A percentile compares a stretch with the other conserved stretches of the same genome.
Conservation (phyloP, 2,329 filamentous ascomycete genomes). For the Chrysoporthe cubensis region DNA sequence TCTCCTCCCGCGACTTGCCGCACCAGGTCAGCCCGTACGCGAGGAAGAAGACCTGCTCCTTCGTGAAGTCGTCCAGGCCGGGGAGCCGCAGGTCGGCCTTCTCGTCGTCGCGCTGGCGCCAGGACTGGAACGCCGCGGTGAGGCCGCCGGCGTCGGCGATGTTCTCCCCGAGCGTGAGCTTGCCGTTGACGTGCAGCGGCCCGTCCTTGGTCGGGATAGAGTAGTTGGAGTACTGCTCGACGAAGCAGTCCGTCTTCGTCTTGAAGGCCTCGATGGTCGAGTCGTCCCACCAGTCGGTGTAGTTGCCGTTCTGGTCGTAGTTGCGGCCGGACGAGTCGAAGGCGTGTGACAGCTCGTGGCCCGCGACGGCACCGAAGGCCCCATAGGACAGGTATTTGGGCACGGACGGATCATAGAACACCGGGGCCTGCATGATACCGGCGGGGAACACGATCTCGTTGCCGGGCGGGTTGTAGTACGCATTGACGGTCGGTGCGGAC, state of each 20-base stretch:
- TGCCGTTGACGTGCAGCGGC: constrained; percentile 64
- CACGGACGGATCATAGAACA: constrained; percentile 62
- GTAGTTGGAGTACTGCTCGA: constrained; percentile 68
- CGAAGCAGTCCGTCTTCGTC: constrained; percentile 65
- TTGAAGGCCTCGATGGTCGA: constrained; percentile 61
- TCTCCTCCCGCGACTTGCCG: constrained; percentile 62
- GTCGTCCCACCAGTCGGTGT: constrained; percentile 69
- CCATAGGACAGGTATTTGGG: constrained; percentile 71
- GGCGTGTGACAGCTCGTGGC: constrained; percentile 72
- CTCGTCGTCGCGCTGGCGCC: constrained; percentile 60
- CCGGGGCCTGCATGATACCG: constrained; percentile 70
- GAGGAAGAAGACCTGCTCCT: constrained; percentile 73
- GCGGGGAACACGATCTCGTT: constrained; percentile 73
- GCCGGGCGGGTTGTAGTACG: constrained; percentile 66
- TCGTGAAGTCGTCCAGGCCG: constrained; percentile 63
- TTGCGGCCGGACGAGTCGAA: constrained; percentile 70
- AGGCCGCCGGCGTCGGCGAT: constrained; percentile 73
- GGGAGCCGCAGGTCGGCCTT: constrained; percentile 60
- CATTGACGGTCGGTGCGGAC: constrained; percentile 65
- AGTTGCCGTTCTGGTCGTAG: constrained; percentile 67
- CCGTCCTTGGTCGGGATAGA: constrained; percentile 60
- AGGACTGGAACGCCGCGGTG: constrained; percentile 65
- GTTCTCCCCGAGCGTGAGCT: constrained; percentile 69
- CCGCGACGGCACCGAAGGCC: constrained; percentile 68
- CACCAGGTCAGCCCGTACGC: constrained; percentile 70